Evolutionary conservation across 2,329 filamentous ascomycete genomes (phyloP).

Genomic region (Penicillium sp.): DNA sequence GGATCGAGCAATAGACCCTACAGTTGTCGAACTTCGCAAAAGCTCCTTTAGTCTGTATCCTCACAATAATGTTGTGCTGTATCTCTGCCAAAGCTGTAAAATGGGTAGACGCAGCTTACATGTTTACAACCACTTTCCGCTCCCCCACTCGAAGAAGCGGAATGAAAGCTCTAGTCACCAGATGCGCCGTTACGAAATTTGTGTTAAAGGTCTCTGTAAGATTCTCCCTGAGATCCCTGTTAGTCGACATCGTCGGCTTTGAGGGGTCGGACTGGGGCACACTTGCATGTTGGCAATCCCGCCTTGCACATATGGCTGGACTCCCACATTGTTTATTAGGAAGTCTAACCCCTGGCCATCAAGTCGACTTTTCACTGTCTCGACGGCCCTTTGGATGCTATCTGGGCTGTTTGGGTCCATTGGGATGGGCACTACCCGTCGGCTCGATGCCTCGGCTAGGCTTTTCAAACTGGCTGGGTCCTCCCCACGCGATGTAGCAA

Average conservation of each 20-base stretch:
- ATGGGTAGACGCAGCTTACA: slow-evolving; percentile 28
- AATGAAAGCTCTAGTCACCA: slow-evolving; percentile 33
- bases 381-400: not conserved
- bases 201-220: slow-evolving; percentile 28
- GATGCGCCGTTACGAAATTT: slow-evolving; percentile 39
- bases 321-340: slow-evolving; percentile 9
- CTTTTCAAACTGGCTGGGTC: not conserved
- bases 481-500: not conserved
- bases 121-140: slow-evolving; percentile 40
- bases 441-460: not conserved
- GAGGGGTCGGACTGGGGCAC: too few relatives aligned
- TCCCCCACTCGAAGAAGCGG: slow-evolving; percentile 30
- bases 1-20: slow-evolving; percentile 36
- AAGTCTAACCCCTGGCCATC: not conserved
- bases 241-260: slow-evolving; percentile 10
- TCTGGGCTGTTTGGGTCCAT: not conserved
- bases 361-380: not conserved
- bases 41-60: not conserved
- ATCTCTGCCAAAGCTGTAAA: not conserved
- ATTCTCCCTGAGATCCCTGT: slow-evolving; percentile 15
- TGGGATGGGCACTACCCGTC: not conserved
- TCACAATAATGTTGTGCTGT: not conserved
- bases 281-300: not conserved
- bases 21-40: slow-evolving; percentile 34
- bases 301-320: not conserved